Evolutionary conservation across 169 alveolate species (phyloP).

Genomic region (Plasmodium cynomolgi): DNA sequence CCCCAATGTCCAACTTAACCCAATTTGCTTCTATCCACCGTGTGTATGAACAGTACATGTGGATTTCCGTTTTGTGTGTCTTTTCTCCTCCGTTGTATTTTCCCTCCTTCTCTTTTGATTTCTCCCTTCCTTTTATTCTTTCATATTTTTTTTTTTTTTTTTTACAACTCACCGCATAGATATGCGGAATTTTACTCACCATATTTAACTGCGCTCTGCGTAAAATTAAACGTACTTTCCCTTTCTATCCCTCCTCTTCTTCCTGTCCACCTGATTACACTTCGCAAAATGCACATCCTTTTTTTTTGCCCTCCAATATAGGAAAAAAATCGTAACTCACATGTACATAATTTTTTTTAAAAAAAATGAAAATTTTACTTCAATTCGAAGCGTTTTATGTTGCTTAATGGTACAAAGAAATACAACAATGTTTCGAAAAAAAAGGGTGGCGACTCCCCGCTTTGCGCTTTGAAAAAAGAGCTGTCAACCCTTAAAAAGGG

Average conservation of each 20-base stretch:
- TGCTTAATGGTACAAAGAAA: not conserved
- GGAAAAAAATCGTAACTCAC: not conserved
- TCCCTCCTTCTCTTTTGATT: not conserved
- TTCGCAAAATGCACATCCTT: not conserved
- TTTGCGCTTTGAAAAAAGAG: not conserved
- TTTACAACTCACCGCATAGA: not conserved
- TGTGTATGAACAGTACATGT: not conserved
- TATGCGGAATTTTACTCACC: not conserved
- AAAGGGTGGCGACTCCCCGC: not conserved
- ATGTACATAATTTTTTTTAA: not conserved
- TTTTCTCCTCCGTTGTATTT: not conserved
- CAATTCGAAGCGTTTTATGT: not conserved
- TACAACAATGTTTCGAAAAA: not conserved
- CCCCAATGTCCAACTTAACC: not conserved
- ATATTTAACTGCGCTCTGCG: not conserved
- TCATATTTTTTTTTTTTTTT: not conserved
- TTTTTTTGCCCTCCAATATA: not conserved
- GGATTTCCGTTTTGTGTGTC: not conserved
- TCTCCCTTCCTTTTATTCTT: not conserved
- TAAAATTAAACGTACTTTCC: not conserved
- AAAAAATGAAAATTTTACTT: not conserved
- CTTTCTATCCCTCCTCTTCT: not conserved
- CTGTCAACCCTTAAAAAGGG: not conserved
- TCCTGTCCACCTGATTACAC: not conserved
- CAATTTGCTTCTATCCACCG: not conserved